Evolutionary conservation across 2,329 filamentous ascomycete species (phyloP), one percentile per base, ranked within the genome.

Genomic region (Fusarium devonianum): DNA sequence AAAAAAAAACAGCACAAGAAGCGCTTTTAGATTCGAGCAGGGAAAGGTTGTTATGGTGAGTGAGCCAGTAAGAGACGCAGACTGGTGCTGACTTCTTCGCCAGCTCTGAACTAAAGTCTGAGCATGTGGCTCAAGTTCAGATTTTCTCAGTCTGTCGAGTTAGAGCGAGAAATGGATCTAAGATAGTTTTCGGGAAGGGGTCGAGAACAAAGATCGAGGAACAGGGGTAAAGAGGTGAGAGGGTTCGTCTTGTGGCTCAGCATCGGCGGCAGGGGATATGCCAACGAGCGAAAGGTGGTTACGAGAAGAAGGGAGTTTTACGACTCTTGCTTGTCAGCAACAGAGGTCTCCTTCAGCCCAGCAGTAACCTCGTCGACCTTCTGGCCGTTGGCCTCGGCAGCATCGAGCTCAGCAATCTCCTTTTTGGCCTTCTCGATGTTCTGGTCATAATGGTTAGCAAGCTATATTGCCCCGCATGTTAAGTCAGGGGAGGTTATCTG

Each of bases 361-460:
- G 77, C 70, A 39, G 78, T 76, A 45, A 77, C 76, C 52, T 81
- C 79, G 29, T 81, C 84, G 42, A 84, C 79, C 53, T 76, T 77
- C 58, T 80, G 77, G 53, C 71, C 78, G 67, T 77, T 77, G 60
- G 74, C 74, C 58, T 79, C 79, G 54, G 73, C 77, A 43, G 77
- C 73, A 66, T 97, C 93, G 46, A 97, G 84, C 63, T 87, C 86
- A 70, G 92, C 90, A 57, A 99, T 95, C 74, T 97, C 92, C 75
- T 93, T 93, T 80, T 96, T 89, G 54, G 94, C 94, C 76, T 97
- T 96, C 58, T 91, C 90, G 54, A 97, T 88, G 80, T 99, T 99
- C 94, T 97, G 67, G 19, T 29, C 18, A 28, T 7, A 7, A 21
- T 7, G n/a, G 53, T 76, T 68, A 76, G 67, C 49, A 61, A 58